Conservation (phyloP, 495 filamentous ascomycete species). For the Talaromyces ruber region DNA sequence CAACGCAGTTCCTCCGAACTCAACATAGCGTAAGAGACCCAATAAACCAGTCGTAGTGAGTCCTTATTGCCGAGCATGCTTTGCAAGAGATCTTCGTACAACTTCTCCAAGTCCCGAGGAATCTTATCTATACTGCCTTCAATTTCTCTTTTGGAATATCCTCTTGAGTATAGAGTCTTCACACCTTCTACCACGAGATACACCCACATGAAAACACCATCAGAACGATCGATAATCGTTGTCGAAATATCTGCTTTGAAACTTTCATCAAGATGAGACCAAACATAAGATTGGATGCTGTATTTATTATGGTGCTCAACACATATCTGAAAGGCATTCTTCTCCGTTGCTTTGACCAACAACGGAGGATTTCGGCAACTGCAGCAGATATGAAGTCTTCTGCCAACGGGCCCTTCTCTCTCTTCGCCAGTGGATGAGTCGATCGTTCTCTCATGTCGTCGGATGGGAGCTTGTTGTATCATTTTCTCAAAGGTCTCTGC, state of each 20-base stretch:
- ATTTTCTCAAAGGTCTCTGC: background rate
- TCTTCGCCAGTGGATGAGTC: too few relatives aligned
- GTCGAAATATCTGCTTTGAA: background rate
- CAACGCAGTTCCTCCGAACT: constrained; percentile 19
- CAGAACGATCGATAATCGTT: constrained; percentile 17
- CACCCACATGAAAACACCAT: constrained; percentile 25
- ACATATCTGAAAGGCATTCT: constrained; percentile 12
- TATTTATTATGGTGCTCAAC: constrained; percentile 17
- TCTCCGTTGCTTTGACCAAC: constrained; percentile 3
- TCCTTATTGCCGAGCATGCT: constrained; percentile 7
- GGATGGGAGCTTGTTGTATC: background rate
- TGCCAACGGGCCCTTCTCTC: background rate
- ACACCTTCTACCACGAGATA: constrained; percentile 18
- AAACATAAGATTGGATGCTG: constrained; percentile 23
- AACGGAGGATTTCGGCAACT: constrained; percentile 29
- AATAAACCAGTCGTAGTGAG: constrained; percentile 19
- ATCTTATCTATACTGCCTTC: constrained; percentile 8
- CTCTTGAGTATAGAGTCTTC: constrained; percentile 10
- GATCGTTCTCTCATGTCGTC: too few relatives aligned
- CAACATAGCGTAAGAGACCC: constrained; percentile 22
- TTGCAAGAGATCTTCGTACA: constrained; percentile 21
- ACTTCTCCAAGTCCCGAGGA: constrained; percentile 12
- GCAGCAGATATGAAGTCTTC: constrained; percentile 23
- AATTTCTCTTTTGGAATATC: constrained; percentile 7
- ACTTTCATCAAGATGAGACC: background rate